These are phyloP conservation scores for Paraurostyla sp. DNA, from an alignment of 73 alveolate genomes.

Conservation along the genomic window DNA sequence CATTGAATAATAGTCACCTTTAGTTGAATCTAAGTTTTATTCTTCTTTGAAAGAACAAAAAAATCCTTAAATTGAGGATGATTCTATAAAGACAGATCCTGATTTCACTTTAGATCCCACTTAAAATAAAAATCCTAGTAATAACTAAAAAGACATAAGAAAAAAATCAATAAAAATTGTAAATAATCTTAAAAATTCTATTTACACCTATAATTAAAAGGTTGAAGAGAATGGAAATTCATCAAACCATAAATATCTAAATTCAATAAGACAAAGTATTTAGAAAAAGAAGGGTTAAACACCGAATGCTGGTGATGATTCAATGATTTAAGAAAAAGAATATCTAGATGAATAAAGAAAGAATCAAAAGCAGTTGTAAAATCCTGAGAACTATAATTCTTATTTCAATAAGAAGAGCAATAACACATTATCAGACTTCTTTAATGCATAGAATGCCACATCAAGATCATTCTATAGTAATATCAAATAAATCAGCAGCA, in stretches of 20 bases:
- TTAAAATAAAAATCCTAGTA: too few relatives aligned
- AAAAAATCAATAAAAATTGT: conserved; percentile 23
- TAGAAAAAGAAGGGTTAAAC: neutral
- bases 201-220: neutral
- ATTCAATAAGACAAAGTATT: neutral
- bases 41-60: too few relatives aligned
- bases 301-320: neutral
- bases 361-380: neutral
- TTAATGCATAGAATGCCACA: too few relatives aligned
- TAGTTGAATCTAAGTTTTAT: too few relatives aligned
- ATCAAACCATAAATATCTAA: neutral
- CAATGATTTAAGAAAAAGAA: neutral
- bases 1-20: too few relatives aligned
- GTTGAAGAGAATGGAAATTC: neutral
- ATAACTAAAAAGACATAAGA: neutral
- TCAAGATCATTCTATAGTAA: neutral
- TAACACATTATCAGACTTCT: neutral
- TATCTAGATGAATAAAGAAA: neutral
- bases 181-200: neutral
- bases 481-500: neutral
- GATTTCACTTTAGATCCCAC: too few relatives aligned
- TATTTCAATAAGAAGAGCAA: neutral
- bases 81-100: neutral
- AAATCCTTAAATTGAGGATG: neutral
- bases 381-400: too few relatives aligned